phyloP scores from a whole-genome alignment of 2,329 filamentous ascomycete species.

The Zymoseptoria passerinii region DNA sequence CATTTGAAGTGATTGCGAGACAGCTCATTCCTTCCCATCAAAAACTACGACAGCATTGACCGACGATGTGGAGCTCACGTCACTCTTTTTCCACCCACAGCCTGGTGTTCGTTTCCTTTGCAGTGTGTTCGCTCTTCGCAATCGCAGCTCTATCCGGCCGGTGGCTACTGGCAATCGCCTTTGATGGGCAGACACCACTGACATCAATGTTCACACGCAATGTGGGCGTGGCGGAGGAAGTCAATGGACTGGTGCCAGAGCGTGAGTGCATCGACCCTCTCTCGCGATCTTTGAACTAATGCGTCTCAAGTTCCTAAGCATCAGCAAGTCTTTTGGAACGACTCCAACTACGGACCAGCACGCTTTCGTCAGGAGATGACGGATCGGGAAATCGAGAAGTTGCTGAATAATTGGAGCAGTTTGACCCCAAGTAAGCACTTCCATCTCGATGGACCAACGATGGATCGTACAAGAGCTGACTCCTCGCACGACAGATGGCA shows the following conservation, averaged over 20 bases:
- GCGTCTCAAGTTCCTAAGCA: neutral
- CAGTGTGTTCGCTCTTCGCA: too few relatives aligned
- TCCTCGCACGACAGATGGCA: neutral
- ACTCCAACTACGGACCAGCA: slow-evolving; percentile 2
- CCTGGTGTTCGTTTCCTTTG: too few relatives aligned
- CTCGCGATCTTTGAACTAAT: neutral
- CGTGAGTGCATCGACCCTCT: neutral
- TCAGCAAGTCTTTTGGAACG: slow-evolving; percentile 4
- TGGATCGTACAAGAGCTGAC: too few relatives aligned
- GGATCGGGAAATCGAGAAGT: neutral
- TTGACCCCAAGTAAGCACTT: neutral
- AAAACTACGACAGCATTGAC: too few relatives aligned
- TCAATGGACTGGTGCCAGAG: slow-evolving; percentile 4
- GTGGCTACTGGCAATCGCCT: too few relatives aligned
- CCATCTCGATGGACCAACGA: neutral
- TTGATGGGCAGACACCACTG: too few relatives aligned
- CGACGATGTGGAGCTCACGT: too few relatives aligned
- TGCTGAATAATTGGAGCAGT: slow-evolving; percentile 3
- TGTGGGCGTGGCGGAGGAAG: slow-evolving; percentile 6
- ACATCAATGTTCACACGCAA: too few relatives aligned
- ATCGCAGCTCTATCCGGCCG: too few relatives aligned
- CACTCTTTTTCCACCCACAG: too few relatives aligned
- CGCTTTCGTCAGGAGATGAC: slow-evolving; percentile 1
- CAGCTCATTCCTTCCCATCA: too few relatives aligned
- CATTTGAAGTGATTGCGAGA: too few relatives aligned